Evolutionary conservation across 768 basidiomycete species (phyloP).

Genomic region (Bullera alba): DNA sequence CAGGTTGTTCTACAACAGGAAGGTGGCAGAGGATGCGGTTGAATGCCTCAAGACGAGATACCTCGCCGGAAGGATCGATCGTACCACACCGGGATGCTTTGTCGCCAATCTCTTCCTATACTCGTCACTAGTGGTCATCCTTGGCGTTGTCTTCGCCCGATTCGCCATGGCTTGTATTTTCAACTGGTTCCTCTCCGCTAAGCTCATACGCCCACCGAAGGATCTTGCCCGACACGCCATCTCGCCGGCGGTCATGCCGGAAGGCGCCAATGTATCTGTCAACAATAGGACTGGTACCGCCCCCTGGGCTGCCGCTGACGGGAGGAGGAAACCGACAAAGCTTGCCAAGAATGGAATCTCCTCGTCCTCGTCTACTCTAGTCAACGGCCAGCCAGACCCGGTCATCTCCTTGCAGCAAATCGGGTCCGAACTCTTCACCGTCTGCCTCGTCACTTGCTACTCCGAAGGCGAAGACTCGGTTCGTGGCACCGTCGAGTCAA

Average conservation of each 20-base stretch:
- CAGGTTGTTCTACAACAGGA: constrained; percentile 68
- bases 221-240: constrained; percentile 76
- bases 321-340: constrained; percentile 5
- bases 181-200: constrained; percentile 87
- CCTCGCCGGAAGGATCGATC: constrained; percentile 90
- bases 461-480: constrained; percentile 93
- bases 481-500: constrained; percentile 83
- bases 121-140: constrained; percentile 79
- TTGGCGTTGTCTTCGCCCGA: constrained; percentile 79
- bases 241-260: constrained; percentile 91
- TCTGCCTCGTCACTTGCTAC: constrained; percentile 95
- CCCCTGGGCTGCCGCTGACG: constrained; percentile 64
- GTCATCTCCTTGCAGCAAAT: constrained; percentile 81
- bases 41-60: constrained; percentile 80
- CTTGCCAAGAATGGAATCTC: constrained; percentile 14
- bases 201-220: constrained; percentile 69
- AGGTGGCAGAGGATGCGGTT: constrained; percentile 60
- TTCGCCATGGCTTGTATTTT: constrained; percentile 95
- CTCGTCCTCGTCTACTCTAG: constrained; percentile 25
- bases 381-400: constrained; percentile 46
- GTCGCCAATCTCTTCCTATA: constrained; percentile 83
- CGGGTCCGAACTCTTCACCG: constrained; percentile 87
- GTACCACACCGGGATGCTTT: constrained; percentile 92
- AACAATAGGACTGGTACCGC: constrained; percentile 87
- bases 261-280: constrained; percentile 88